phyloP scores from a whole-genome alignment of 164 flowering plant genomes.

The Magnolia sinica region DNA sequence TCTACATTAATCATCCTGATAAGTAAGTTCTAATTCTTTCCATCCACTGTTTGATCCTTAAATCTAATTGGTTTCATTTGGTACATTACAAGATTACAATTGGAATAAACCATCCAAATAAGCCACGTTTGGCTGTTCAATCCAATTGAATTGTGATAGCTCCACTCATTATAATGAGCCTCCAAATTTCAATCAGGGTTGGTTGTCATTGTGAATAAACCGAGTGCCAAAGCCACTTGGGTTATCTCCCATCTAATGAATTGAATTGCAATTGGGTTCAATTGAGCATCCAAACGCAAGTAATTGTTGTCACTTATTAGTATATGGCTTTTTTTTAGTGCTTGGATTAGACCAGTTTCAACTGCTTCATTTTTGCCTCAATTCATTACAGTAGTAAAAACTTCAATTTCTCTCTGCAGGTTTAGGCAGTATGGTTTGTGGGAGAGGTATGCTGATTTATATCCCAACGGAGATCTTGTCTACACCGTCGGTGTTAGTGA shows the following conservation, averaged over 20 bases:
- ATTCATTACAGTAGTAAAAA: neutral
- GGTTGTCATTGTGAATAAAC: no score
- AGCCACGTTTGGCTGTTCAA: neutral
- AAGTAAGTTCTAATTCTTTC: constrained; percentile 33
- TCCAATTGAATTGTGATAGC: neutral
- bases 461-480: constrained; percentile 59
- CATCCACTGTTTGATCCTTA: neutral
- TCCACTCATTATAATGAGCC: no score
- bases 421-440: constrained; percentile 85
- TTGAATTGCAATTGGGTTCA: no score
- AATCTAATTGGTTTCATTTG: neutral
- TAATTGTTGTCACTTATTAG: no score
- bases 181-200: no score
- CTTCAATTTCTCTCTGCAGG: constrained; percentile 26
- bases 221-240: no score
- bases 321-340: neutral
- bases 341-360: neutral
- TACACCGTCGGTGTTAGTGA: constrained; percentile 58
- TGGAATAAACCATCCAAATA: neutral
- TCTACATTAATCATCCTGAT: constrained; percentile 64
- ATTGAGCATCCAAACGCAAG: no score
- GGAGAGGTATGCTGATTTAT: constrained; percentile 73
- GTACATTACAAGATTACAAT: neutral
- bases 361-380: neutral
- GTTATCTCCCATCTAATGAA: no score